phyloP scores from a whole-genome alignment of 2,329 filamentous ascomycete genomes.

The Emergomyces pasteurianus region DNA sequence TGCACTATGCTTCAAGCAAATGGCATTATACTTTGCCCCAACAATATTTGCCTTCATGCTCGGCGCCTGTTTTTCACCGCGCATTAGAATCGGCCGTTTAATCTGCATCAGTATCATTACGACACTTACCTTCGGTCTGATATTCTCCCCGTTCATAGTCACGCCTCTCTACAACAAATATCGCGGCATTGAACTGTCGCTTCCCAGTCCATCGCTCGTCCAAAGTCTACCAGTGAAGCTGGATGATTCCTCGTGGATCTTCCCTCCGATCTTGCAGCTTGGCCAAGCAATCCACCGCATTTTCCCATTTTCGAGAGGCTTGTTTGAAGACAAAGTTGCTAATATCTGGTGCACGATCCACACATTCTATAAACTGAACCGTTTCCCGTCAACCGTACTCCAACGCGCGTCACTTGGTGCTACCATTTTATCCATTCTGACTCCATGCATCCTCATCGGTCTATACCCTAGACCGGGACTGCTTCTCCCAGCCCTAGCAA shows the following conservation, averaged over 20 bases:
- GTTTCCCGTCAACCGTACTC: constrained; percentile 58
- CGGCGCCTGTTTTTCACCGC: constrained; percentile 70
- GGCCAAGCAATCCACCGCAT: constrained; percentile 81
- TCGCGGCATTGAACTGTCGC: constrained; percentile 50
- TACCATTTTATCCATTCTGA: constrained; percentile 64
- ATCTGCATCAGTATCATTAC: constrained; percentile 66
- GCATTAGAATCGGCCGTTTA: constrained; percentile 55
- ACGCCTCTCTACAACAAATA: constrained; percentile 59
- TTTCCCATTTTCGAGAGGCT: constrained; percentile 86
- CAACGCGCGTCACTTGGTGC: constrained; percentile 63
- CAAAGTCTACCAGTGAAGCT: constrained; percentile 45
- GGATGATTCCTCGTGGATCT: constrained; percentile 56
- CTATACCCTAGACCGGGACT: constrained; percentile 63
- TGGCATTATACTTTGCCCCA: constrained; percentile 96
- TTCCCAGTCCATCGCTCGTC: constrained; percentile 51
- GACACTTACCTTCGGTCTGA: constrained; percentile 55
- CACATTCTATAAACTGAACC: constrained; percentile 75
- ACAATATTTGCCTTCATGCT: constrained; percentile 85
- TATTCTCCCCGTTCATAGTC: constrained; percentile 63
- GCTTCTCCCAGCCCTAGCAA: constrained; percentile 66
- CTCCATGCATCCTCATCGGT: constrained; percentile 70
- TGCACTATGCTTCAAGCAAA: constrained; percentile 96
- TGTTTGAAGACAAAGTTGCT: constrained; percentile 98
- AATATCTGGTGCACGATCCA: constrained; percentile 96
- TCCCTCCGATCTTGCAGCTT: constrained; percentile 64